Evolutionary conservation across 352 stramenopile genomes (phyloP).

Genomic region (Aphanomyces astaci): DNA sequence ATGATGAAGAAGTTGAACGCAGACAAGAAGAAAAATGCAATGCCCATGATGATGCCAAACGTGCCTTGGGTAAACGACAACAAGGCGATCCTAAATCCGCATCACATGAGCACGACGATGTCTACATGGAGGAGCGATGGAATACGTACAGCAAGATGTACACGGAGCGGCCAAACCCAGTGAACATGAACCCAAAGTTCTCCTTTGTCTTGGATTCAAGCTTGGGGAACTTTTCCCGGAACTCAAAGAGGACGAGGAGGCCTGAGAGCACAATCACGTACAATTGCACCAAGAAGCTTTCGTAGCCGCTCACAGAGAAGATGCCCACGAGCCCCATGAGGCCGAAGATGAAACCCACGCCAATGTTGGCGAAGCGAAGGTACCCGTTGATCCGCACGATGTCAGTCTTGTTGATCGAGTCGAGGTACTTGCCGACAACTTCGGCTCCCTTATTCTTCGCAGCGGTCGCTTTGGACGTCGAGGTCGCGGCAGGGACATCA

Average conservation of each 20-base stretch:
- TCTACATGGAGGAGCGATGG: too few relatives aligned
- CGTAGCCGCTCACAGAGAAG: constrained; percentile 66
- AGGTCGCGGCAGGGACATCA: background rate
- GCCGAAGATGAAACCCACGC: constrained; percentile 47
- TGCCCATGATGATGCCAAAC: constrained; percentile 64
- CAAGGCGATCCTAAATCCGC: constrained; percentile 54
- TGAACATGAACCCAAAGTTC: constrained; percentile 88
- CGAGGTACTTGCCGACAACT: constrained; percentile 22
- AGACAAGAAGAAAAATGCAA: constrained; percentile 65
- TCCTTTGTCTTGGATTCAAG: constrained; percentile 69
- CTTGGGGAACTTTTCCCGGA: constrained; percentile 75
- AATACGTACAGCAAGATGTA: constrained; percentile 81
- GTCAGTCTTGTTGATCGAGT: constrained; percentile 39
- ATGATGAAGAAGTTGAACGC: constrained; percentile 87
- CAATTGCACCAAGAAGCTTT: constrained; percentile 74
- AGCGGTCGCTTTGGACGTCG: background rate
- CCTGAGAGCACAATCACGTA: constrained; percentile 38
- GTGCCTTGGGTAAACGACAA: constrained; percentile 70
- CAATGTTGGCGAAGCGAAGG: constrained; percentile 74
- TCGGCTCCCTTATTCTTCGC: constrained; percentile 10
- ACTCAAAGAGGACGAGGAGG: constrained; percentile 68
- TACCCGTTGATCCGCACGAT: constrained; percentile 82
- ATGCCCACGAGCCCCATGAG: constrained; percentile 73
- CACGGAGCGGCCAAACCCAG: constrained; percentile 61
- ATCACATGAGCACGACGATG: background rate